Evolutionary conservation across 352 stramenopile species (phyloP), one percentile per base, ranked within the genome.

Genomic region (Globisporangium okanoganense): DNA sequence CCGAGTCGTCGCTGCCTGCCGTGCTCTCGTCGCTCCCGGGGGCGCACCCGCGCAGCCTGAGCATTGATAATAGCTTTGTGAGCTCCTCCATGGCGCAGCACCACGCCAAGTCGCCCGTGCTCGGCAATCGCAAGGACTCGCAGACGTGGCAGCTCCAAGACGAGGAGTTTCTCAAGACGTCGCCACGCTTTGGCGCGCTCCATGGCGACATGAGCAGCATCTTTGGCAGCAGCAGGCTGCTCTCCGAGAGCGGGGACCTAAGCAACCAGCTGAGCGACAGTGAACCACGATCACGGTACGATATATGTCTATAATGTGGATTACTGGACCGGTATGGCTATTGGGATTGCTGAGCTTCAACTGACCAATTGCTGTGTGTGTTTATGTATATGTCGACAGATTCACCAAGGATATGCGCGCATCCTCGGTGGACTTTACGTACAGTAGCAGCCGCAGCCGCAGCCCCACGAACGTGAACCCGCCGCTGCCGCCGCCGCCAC

Each of bases 341-440:
- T 33, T 33, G 29, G 6, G 6, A 33, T 33, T 33, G 29, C 6
- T 33, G 6, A 33, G 29, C 29, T 33, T 33, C n/a, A 33, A 33
- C 29, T 33, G 29, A 33, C 29, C 29, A 33, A 4, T 50, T n/a
- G n/a, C n/a, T n/a, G 44, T 31, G 20, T 50, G 12, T 35, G 24
- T 6, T 1, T 47, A 16, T 25, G 16, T 25, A 25, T 27, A 13
- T 20, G 20, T 18, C 1, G 16, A 16, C 27, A 74, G 71, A 24
- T 61, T 73, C 24, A 82, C 80, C 1, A 91, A 91, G 61, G 83
- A 92, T 67, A 78, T 72, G 12, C 79, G 83, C 36, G 83, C 83
- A 5, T 88, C 79, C 9, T 92, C 83, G 9, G 79, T 91, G 27
- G 83, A 92, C 71, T 90, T 92, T 51, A 92, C 81, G 36, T 73